phyloP scores from a whole-genome alignment of 352 stramenopile species.

The Globisporangium echinulatum region DNA sequence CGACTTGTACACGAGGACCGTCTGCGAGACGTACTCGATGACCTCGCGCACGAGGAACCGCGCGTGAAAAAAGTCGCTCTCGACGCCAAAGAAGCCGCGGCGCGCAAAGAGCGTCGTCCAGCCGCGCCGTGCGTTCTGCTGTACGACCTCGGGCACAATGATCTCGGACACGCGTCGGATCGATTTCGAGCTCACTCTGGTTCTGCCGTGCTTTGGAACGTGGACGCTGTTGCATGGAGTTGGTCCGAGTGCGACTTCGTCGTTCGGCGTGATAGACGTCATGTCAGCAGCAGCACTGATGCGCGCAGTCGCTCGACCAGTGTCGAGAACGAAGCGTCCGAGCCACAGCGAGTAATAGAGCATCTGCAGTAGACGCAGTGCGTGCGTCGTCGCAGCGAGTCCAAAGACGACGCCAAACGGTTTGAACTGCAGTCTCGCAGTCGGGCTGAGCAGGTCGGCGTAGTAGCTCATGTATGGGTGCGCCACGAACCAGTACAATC shows the following conservation, averaged over 20 bases:
- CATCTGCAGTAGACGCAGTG: constrained; percentile 9
- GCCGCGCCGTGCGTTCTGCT: neutral
- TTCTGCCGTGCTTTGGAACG: neutral
- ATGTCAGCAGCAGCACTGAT: neutral
- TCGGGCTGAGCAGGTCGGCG: constrained; percentile 19
- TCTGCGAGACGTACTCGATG: constrained; percentile 36
- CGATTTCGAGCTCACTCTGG: neutral
- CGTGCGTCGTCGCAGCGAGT: constrained; percentile 16
- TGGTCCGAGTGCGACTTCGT: neutral
- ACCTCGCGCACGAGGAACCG: constrained; percentile 28
- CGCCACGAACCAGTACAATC: constrained; percentile 26
- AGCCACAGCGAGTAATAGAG: constrained; percentile 5
- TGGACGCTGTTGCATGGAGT: neutral
- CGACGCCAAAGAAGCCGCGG: constrained; percentile 23
- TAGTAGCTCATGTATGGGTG: constrained; percentile 39
- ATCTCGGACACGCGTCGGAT: constrained; percentile 5
- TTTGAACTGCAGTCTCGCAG: constrained; percentile 14
- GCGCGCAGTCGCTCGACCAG: neutral
- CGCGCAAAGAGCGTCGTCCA: constrained; percentile 16
- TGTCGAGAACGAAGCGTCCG: neutral
- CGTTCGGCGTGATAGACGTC: neutral
- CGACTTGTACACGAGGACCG: constrained; percentile 32
- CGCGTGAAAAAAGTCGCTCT: constrained; percentile 23
- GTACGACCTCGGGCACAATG: neutral
- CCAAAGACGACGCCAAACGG: constrained; percentile 16